Base-by-base conservation (phyloP, 768 basidiomycete species). In the Boletellus ananiceps region DNA sequence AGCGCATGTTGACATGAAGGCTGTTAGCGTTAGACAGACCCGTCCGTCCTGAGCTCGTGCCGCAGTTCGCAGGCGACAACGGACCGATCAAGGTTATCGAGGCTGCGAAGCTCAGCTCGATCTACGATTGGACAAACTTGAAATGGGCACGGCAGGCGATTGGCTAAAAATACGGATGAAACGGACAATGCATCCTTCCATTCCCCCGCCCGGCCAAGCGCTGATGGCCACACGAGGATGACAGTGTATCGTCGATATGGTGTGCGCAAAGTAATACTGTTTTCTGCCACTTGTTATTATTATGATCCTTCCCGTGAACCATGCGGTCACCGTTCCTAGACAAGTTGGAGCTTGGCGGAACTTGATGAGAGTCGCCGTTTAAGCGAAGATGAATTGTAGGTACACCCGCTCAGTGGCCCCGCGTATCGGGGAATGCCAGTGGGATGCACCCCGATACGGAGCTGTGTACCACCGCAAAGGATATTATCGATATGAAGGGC, bases 381-480 rank as follows among this genome's bases (percentile, higher is more conserved):
- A 60, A 43, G 54, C 55, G 64, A 55, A 38, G 34, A 50, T 63
- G 58, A 63, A 60, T 51, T 48, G 18, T 54, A 66, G 63, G 64
- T 59, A 51, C 51, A 25, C 40, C 21, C 18, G 37, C 35, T 41
- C 54, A 44, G 53, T 55, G 37, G 5, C 16, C 41, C 51, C 31
- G 55, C 56, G 32, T 56, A 65, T 63, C 58, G 44, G 63, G 63
- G 55, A 63, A 61, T 57, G n/a, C n/a, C n/a, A n/a, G n/a, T n/a
- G 25, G 32, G 32, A 33, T 54, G 46, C 46, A 35, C 38, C 49
- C 32, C 52, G 29, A 29, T 29, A 49, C 0, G 43, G 54, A 54
- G 51, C 55, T 46, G 59, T 56, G 55, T 46, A 32, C 32, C 37
- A 36, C 49, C 29, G 39, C 51, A 40, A 53, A 40, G 41, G 34